These are phyloP conservation scores for Gleditsia sinensis DNA, from an alignment of 306 rosid species.

Conservation along the genomic window DNA sequence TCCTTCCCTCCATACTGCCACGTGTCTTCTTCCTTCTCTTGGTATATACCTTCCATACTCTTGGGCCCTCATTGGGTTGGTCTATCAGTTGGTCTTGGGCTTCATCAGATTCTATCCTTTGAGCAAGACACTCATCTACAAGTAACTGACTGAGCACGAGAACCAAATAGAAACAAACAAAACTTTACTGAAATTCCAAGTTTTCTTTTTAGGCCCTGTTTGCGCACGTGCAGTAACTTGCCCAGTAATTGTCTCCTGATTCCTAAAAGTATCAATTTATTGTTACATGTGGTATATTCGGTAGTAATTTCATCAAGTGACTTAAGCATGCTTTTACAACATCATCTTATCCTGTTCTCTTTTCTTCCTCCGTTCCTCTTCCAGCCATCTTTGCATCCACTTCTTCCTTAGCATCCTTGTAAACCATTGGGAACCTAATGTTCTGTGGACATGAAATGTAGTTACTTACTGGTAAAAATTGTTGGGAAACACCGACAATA, in stretches of 20 bases:
- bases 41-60: too few relatives aligned
- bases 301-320: not conserved
- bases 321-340: not conserved
- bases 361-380: not conserved
- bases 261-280: not conserved
- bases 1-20: too few relatives aligned
- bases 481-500: not conserved
- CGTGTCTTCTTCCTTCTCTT: too few relatives aligned
- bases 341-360: not conserved
- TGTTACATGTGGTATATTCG: not conserved
- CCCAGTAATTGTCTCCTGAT: not conserved
- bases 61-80: too few relatives aligned
- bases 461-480: not conserved
- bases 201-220: not conserved
- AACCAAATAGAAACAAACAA: not conserved
- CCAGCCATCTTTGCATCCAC: not conserved
- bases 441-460: not conserved
- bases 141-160: not conserved
- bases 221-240: not conserved
- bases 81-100: too few relatives aligned
- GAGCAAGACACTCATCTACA: not conserved
- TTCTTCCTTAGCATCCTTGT: not conserved
- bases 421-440: not conserved
- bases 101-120: not conserved
- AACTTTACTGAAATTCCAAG: conserved; percentile 1